Percentiles rank a stretch among this genome's conserved stretches.
These are phyloP conservation scores for Talaromyces atroroseus DNA, from an alignment of 2,329 filamentous ascomycete species.

Conservation along the genomic window DNA sequence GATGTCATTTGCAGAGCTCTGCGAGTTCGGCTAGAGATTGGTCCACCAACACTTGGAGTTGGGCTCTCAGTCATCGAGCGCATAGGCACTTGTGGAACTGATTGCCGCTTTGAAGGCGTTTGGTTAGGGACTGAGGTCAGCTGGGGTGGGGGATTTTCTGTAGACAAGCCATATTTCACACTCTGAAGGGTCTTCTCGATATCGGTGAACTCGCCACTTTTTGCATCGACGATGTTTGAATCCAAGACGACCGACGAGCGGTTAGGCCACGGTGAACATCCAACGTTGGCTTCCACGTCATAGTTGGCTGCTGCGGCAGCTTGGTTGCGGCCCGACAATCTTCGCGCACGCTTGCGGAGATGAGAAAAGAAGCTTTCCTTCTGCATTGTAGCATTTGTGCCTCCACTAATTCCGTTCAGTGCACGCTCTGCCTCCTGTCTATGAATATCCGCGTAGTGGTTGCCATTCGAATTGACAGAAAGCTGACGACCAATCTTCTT, in stretches of 20 bases:
- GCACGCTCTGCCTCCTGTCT: slow-evolving; percentile 87
- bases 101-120: slow-evolving; percentile 31
- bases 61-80: slow-evolving; percentile 26
- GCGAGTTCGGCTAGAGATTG: slow-evolving; percentile 73
- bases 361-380: slow-evolving; percentile 99
- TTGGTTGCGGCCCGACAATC: slow-evolving; percentile 87
- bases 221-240: slow-evolving; percentile 44
- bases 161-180: slow-evolving; percentile 55
- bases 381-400: slow-evolving; percentile 71
- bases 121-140: slow-evolving; percentile 27
- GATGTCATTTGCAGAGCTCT: slow-evolving; percentile 65
- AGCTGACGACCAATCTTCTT: slow-evolving; percentile 96
- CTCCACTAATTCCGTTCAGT: slow-evolving; percentile 71
- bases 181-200: slow-evolving; percentile 57
- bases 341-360: slow-evolving; percentile 82
- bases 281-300: slow-evolving; percentile 87
- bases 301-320: slow-evolving; percentile 76
- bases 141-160: slow-evolving; percentile 33
- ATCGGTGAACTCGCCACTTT: slow-evolving; percentile 51
- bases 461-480: slow-evolving; percentile 84
- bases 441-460: slow-evolving; percentile 86
- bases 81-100: slow-evolving; percentile 32
- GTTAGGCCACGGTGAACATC: slow-evolving; percentile 84
- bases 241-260: slow-evolving; percentile 79
- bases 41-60: slow-evolving; percentile 31